Evolutionary conservation across 768 basidiomycete species (phyloP).

Genomic region (Mycena rebaudengoi): DNA sequence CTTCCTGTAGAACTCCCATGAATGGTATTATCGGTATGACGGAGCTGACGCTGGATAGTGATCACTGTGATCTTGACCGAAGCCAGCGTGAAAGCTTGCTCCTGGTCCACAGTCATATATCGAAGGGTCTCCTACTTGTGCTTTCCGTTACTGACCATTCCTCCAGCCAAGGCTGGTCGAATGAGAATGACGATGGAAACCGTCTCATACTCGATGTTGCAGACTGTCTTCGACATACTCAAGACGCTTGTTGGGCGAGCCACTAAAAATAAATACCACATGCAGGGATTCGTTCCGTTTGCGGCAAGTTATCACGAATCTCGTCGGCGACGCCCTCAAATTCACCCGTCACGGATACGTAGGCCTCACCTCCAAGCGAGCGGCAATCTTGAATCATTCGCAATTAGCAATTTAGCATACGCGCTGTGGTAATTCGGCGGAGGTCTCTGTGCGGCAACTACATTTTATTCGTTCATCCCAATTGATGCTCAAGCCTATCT

Average conservation of each 20-base stretch:
- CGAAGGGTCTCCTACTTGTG: conserved; percentile 76
- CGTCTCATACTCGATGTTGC: conserved; percentile 97
- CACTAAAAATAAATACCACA: conserved; percentile 97
- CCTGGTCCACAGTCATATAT: conserved; percentile 96
- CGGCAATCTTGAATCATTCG: too few relatives aligned
- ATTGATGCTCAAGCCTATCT: too few relatives aligned
- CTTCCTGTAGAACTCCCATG: conserved; percentile 86
- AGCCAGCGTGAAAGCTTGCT: conserved; percentile 95
- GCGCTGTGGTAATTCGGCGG: too few relatives aligned
- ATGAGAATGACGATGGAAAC: conserved; percentile 99
- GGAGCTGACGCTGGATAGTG: conserved; percentile 94
- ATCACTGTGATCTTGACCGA: conserved; percentile 90
- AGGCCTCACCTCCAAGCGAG: conserved; percentile 85
- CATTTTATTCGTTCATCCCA: too few relatives aligned
- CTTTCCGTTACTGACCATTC: conserved; percentile 19
- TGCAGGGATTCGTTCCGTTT: conserved; percentile 94
- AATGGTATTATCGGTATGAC: conserved; percentile 99
- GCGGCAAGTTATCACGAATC: conserved; percentile 94
- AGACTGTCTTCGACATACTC: conserved; percentile 95
- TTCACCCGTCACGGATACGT: conserved; percentile 95
- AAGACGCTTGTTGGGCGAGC: conserved; percentile 98
- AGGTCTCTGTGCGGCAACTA: too few relatives aligned
- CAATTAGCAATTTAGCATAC: too few relatives aligned
- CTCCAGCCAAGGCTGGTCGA: conserved; percentile 89
- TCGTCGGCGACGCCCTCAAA: conserved; percentile 97